Percentiles rank a stretch among this genome's conserved stretches.
Conservation (phyloP, 495 filamentous ascomycete genomes). For the Penicillium macrosclerotiorum region DNA sequence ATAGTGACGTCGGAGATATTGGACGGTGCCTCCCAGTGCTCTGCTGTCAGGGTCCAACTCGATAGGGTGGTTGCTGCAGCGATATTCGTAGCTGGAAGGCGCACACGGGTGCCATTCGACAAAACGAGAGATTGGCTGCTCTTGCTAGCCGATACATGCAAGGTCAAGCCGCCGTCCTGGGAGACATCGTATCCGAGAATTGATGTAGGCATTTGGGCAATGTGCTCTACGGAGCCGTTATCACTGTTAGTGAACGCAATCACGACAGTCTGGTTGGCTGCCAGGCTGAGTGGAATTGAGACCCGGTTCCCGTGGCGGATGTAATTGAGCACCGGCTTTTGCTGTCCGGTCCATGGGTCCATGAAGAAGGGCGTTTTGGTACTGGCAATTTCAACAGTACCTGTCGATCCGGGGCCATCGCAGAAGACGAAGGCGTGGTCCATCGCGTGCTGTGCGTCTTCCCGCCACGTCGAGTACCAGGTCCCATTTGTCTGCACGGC, state of each 20-base stretch:
- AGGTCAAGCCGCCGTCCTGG: slow-evolving; percentile 1
- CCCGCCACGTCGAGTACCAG: slow-evolving; percentile 35
- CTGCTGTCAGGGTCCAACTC: slow-evolving; percentile 43
- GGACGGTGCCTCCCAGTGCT: slow-evolving; percentile 37
- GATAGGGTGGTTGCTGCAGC: slow-evolving; percentile 19
- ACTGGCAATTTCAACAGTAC: slow-evolving; percentile 24
- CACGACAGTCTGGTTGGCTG: slow-evolving; percentile 33
- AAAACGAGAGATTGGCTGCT: slow-evolving; percentile 12
- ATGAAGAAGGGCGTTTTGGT: slow-evolving; percentile 32
- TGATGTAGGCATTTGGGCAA: slow-evolving; percentile 8
- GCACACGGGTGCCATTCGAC: slow-evolving; percentile 26
- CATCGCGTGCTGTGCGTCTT: slow-evolving; percentile 13
- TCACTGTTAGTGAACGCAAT: slow-evolving; percentile 28
- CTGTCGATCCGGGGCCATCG: slow-evolving; percentile 23
- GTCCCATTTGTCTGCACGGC: slow-evolving; percentile 26
- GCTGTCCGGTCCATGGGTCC: slow-evolving; percentile 43
- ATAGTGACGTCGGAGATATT: slow-evolving; percentile 28
- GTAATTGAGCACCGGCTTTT: slow-evolving; percentile 31
- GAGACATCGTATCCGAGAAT: slow-evolving; percentile 21
- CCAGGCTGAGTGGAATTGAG: slow-evolving; percentile 27
- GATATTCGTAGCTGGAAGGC: slow-evolving; percentile 5
- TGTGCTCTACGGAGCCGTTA: slow-evolving; percentile 1
- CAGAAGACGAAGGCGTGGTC: slow-evolving; percentile 43
- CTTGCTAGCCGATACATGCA: slow-evolving; percentile 16
- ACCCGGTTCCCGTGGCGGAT: slow-evolving; percentile 16